Conservation (phyloP, 805 yeast species). For the Candida sanyiensis region DNA sequence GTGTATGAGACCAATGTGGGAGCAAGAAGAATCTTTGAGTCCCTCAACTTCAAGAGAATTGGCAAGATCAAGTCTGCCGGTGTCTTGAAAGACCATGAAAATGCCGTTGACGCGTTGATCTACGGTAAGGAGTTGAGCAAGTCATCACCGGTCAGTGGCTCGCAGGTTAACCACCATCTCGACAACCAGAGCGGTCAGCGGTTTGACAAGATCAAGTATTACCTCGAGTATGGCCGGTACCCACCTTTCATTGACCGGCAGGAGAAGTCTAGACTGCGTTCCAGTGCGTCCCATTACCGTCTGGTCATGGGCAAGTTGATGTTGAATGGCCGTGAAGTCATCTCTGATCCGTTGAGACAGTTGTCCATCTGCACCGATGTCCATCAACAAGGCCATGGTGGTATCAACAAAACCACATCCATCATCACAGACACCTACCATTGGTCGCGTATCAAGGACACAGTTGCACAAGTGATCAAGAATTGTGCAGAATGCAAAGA, state of each 20-base stretch:
- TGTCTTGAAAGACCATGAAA: slow-evolving; percentile 73
- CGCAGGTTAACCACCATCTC: slow-evolving; percentile 9
- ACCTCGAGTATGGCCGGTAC: slow-evolving; percentile 77
- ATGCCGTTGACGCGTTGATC: slow-evolving; percentile 80
- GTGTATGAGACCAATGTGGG: slow-evolving; percentile 86
- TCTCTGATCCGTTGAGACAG: slow-evolving; percentile 70
- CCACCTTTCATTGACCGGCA: slow-evolving; percentile 78
- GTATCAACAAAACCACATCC: slow-evolving; percentile 83
- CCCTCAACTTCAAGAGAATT: slow-evolving; percentile 66
- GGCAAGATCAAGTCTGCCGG: slow-evolving; percentile 89
- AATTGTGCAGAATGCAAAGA: slow-evolving; percentile 63
- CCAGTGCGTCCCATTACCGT: slow-evolving; percentile 72
- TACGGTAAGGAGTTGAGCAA: slow-evolving; percentile 77
- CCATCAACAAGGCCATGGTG: slow-evolving; percentile 71
- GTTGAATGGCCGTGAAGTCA: slow-evolving; percentile 79
- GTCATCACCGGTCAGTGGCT: slow-evolving; percentile 26
- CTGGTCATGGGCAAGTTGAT: slow-evolving; percentile 65
- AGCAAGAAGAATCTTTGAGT: slow-evolving; percentile 73
- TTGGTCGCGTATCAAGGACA: slow-evolving; percentile 87
- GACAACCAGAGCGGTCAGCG: slow-evolving; percentile 42
- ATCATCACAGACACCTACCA: slow-evolving; percentile 74
- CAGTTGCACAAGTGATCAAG: slow-evolving; percentile 73
- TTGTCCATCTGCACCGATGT: slow-evolving; percentile 63
- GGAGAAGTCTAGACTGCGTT: slow-evolving; percentile 82
- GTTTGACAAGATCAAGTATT: slow-evolving; percentile 72